Evolutionary conservation across 495 filamentous ascomycete genomes (phyloP).

Genomic region (Annulohypoxylon stygium): DNA sequence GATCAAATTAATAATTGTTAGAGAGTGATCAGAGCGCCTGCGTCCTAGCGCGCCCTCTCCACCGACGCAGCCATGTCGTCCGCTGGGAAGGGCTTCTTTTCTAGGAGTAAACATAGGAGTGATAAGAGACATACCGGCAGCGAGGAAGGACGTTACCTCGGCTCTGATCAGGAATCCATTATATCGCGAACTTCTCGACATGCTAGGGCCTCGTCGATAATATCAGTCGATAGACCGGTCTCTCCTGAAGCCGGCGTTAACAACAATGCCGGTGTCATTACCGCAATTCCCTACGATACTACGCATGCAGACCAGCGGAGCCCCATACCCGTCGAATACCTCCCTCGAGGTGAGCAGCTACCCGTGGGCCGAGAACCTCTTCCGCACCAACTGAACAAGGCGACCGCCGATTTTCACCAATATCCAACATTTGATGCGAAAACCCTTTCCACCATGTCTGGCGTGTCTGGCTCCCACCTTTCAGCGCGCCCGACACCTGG

Average conservation of each 20-base stretch:
- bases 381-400: conserved; percentile 84
- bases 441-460: conserved; percentile 59
- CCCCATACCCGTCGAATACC: conserved; percentile 81
- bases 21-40: conserved; percentile 41
- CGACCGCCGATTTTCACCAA: conserved; percentile 85
- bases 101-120: conserved; percentile 80
- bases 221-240: conserved; percentile 74
- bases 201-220: conserved; percentile 81
- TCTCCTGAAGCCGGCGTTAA: conserved; percentile 68
- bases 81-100: conserved; percentile 85
- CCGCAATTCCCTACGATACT: conserved; percentile 89
- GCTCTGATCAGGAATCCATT: conserved; percentile 64
- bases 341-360: conserved; percentile 77
- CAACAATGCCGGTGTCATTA: conserved; percentile 86
- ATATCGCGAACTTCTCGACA: conserved; percentile 82
- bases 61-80: conserved; percentile 68
- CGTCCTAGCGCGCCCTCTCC: conserved; percentile 43
- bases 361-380: conserved; percentile 75
- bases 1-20: conserved; percentile 22
- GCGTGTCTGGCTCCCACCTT: conserved; percentile 68
- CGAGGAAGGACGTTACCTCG: conserved; percentile 64
- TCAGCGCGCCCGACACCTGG: conserved; percentile 79
- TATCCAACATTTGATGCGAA: conserved; percentile 80
- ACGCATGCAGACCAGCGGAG: conserved; percentile 74
- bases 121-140: conserved; percentile 71